Base-by-base conservation (phyloP, 176 grass and related monocot genomes). In the Cenchrus purpureus region DNA sequence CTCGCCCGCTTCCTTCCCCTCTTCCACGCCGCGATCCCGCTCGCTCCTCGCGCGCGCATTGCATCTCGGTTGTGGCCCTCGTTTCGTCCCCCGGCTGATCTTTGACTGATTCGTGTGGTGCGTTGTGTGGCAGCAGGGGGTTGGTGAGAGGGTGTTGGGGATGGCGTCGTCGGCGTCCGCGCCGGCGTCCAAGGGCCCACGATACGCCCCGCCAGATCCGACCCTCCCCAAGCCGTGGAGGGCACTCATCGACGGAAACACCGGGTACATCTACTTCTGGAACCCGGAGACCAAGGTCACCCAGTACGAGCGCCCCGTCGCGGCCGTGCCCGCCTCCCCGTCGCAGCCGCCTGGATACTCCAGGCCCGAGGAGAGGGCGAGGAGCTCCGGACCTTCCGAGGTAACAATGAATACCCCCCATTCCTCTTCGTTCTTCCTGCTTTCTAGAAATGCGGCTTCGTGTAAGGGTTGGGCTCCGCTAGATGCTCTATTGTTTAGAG, bases 231-330 rank as follows among this genome's bases (percentile, higher is more conserved):
- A 76, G 81, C 96, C 96, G 16, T 98, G 96, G 93, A 90, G 59
- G 77, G 93, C 67, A 46, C 89, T 98, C 89, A 87, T 98, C 65
- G 96, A 98, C 68, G 89, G 89, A 53, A 88, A 44, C 83, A 98
- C 96, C 16, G 96, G 93, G 19, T 86, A 90, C 78, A 15, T 95
- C 74, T 98, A 98, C 83, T 98, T 90, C 88, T 98, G 96, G 96
- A 98, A 98, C 83, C 93, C 89, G 22, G 87, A 92, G 83, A 98
- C 96, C 83, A 92, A 86, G 56, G 91, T 75, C 65, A 86, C 84
- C 20, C 91, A 94, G 80, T 98, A 98, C 87, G 85, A 92, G 46
- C 89, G 91, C 3, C 96, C 95, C 25, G 31, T 45, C 61, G 48
- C 19, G 14, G 62, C 32, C 1, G 17, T 22, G 12, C 43, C 46